Evolutionary conservation across 129 eudicot genomes (phyloP).

Genomic region (Lactuca sativa): DNA sequence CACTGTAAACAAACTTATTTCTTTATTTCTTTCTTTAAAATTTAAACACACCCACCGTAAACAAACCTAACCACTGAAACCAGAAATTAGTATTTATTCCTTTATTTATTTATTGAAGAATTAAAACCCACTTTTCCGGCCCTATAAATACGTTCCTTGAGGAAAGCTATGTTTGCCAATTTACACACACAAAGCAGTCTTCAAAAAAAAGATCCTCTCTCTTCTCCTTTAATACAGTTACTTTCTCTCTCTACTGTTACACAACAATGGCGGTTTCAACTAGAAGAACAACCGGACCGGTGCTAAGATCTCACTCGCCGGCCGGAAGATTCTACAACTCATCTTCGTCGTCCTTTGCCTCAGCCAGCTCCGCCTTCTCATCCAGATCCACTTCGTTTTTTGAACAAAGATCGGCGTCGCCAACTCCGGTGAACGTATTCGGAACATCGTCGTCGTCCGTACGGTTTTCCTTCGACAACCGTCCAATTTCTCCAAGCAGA

Average conservation of each 20-base stretch:
- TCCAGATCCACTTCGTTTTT: conserved; percentile 34
- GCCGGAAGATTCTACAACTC: conserved; percentile 45
- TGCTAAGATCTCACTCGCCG: conserved; percentile 59
- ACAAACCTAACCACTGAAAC: conserved; percentile 15
- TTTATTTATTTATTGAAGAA: conserved; percentile 3
- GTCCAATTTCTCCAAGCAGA: conserved; percentile 54
- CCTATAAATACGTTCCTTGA: conserved; percentile 66
- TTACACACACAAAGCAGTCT: conserved; percentile 37
- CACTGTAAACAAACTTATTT: conserved; percentile 16
- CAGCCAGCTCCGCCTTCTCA: conserved; percentile 43
- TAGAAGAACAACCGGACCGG: conserved; percentile 61
- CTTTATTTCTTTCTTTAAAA: no score
- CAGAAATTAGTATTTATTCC: conserved; percentile 1
- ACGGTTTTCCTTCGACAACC: conserved; percentile 49
- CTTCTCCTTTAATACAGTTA: background rate
- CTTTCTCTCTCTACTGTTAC: conserved; percentile 9
- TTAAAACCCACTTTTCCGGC: background rate
- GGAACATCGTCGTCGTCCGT: conserved; percentile 42
- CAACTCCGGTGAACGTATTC: conserved; percentile 41
- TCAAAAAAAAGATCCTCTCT: conserved; percentile 9
- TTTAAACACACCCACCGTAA: conserved; percentile 32
- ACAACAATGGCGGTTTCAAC: conserved; percentile 57
- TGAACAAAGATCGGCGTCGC: conserved; percentile 40
- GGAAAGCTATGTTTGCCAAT: conserved; percentile 74
- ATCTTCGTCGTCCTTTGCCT: conserved; percentile 29